These are phyloP conservation scores for Penicillium tannophilum DNA, from an alignment of 495 filamentous ascomycete genomes.

Conservation along the genomic window DNA sequence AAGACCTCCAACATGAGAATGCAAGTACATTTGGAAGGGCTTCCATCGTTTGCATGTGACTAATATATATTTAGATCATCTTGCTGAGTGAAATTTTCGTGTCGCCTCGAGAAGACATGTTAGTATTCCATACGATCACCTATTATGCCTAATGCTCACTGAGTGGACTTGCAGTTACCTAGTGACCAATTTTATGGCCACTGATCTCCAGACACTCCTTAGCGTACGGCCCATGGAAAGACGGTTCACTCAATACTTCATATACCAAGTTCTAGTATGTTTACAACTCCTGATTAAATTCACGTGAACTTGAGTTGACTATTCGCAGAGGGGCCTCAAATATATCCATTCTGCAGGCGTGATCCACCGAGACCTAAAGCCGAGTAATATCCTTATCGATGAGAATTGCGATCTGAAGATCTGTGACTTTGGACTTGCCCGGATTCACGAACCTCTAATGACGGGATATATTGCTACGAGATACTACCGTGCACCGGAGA, in stretches of 20 bases:
- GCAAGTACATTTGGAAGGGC: too few species aligned
- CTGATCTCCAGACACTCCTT: background rate
- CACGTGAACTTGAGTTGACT: background rate
- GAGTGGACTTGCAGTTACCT: background rate
- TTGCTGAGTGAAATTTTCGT: background rate
- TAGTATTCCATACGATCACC: background rate
- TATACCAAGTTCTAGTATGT: background rate
- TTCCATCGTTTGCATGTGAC: background rate
- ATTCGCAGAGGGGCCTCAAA: conserved; percentile 85
- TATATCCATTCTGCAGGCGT: conserved; percentile 98
- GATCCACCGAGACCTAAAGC: conserved; percentile 95
- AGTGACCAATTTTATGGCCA: background rate
- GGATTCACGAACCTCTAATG: conserved; percentile 99
- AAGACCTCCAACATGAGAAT: background rate
- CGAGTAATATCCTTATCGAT: conserved; percentile 97
- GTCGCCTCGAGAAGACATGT: background rate
- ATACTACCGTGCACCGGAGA: conserved; percentile 46
- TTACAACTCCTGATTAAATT: background rate
- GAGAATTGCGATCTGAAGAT: conserved; percentile 99
- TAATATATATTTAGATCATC: background rate
- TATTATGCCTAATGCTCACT: too few species aligned
- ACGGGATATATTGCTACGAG: conserved; percentile 55
- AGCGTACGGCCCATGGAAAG: background rate
- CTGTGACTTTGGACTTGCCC: conserved; percentile 96
- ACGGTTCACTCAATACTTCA: background rate